These are phyloP conservation scores for Jackrogersella multiformis DNA, from an alignment of 495 filamentous ascomycete genomes.

Conservation along the genomic window DNA sequence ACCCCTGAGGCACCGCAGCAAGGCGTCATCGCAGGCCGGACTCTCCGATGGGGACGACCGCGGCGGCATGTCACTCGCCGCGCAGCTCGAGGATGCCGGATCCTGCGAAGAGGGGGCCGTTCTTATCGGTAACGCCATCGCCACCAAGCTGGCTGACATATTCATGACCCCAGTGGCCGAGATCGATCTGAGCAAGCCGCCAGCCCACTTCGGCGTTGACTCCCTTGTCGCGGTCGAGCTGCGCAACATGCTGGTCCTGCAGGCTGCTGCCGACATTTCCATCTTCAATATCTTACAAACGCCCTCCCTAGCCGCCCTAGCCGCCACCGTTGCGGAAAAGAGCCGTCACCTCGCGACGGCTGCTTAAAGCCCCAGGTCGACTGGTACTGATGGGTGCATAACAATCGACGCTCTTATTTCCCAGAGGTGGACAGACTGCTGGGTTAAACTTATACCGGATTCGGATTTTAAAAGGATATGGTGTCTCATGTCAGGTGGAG, in stretches of 20 bases:
- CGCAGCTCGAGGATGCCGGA: not conserved
- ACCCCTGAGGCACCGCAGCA: not conserved
- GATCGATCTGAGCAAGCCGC: not conserved
- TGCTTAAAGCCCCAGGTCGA: too few species aligned
- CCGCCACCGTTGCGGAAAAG: slow-evolving; percentile 14
- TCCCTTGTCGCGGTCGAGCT: slow-evolving; percentile 60
- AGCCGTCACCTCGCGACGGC: not conserved
- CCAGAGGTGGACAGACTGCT: too few species aligned
- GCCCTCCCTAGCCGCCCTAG: slow-evolving; percentile 43
- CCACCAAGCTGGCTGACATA: not conserved
- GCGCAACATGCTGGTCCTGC: slow-evolving; percentile 52
- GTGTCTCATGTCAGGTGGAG: too few species aligned
- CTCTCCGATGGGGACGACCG: not conserved
- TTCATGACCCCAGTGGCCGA: not conserved
- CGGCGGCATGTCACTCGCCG: not conserved
- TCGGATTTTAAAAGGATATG: too few species aligned
- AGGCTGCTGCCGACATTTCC: slow-evolving; percentile 49
- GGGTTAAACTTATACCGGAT: too few species aligned
- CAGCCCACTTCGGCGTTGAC: slow-evolving; percentile 50
- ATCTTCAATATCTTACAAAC: slow-evolving; percentile 58
- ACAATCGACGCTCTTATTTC: too few species aligned
- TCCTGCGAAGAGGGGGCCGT: not conserved
- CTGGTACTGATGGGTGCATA: too few species aligned
- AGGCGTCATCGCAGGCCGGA: not conserved
- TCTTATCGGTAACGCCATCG: not conserved